Evolutionary conservation across 2,329 filamentous ascomycete species (phyloP).

Genomic region (Verticillium nubilum): DNA sequence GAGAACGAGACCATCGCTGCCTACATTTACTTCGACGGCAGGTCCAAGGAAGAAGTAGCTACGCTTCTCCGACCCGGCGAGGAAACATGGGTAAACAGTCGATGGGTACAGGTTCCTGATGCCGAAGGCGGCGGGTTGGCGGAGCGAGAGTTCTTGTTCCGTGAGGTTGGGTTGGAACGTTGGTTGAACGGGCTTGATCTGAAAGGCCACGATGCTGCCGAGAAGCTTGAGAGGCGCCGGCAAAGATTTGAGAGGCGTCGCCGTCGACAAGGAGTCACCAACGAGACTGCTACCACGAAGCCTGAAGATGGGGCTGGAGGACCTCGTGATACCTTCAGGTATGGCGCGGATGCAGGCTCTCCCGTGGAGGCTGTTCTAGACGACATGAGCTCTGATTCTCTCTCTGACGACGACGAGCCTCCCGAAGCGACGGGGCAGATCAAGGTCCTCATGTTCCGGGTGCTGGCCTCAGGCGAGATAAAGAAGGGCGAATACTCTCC

Average conservation of each 20-base stretch:
- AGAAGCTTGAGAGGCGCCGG: conserved; percentile 82
- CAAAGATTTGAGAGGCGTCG: conserved; percentile 70
- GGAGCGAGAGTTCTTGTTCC: conserved; percentile 94
- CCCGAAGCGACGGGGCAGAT: conserved; percentile 96
- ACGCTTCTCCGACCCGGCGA: conserved; percentile 87
- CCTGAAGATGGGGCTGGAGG: conserved; percentile 23
- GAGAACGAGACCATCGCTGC: conserved; percentile 96
- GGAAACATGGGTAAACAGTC: conserved; percentile 98
- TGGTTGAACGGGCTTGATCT: conserved; percentile 96
- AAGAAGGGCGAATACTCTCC: conserved; percentile 98
- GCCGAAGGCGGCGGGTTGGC: conserved; percentile 89
- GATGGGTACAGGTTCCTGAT: conserved; percentile 93
- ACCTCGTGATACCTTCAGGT: conserved; percentile 61
- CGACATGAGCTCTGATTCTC: conserved; percentile 70
- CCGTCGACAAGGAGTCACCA: conserved; percentile 51
- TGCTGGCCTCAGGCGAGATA: conserved; percentile 92
- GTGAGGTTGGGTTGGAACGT: conserved; percentile 89
- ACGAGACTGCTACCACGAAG: conserved; percentile 5
- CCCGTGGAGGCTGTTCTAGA: conserved; percentile 65
- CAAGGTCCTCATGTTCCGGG: conserved; percentile 93
- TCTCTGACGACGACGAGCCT: conserved; percentile 73
- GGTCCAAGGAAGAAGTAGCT: conserved; percentile 93
- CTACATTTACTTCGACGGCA: conserved; percentile 98
- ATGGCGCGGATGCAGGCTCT: conserved; percentile 69
- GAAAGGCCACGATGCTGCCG: conserved; percentile 85